Base-by-base conservation (phyloP, 164 flowering plant species). In the Tetrastigma voinierianum region DNA sequence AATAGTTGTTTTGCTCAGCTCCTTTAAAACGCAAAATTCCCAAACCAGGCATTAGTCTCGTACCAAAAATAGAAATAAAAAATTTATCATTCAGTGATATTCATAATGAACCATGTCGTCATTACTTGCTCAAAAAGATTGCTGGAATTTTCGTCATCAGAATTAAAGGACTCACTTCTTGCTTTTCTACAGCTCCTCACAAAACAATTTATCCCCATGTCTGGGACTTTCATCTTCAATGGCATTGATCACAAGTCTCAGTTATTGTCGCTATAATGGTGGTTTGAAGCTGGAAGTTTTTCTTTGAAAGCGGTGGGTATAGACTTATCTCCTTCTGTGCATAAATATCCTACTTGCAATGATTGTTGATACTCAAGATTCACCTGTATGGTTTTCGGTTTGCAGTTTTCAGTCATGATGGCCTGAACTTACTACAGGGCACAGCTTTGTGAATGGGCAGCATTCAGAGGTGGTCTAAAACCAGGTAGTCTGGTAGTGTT, bases 181-280 rank as follows among this genome's bases (percentile, higher is more conserved):
- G n/a, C n/a, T n/a, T n/a, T n/a, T n/a, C n/a, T n/a, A n/a, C n/a
- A n/a, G n/a, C n/a, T n/a, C n/a, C n/a, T n/a, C n/a, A n/a, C n/a
- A n/a, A n/a, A n/a, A n/a, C n/a, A n/a, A n/a, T n/a, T n/a, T n/a
- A n/a, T n/a, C n/a, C n/a, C n/a, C n/a, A n/a, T n/a, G n/a, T n/a
- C n/a, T n/a, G n/a, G n/a, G n/a, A n/a, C n/a, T n/a, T n/a, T n/a
- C n/a, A n/a, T n/a, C n/a, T n/a, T n/a, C n/a, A n/a, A n/a, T 46
- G 99, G 97, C 80, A 82, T 95, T 40, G 97, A 95, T 73, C 97
- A 87, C 78, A 95, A 88, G 73, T 95, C 98, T 64, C 96, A 90
- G 57, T 43, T 90, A 71, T 70, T 92, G 72, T 56, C 60, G 1
- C 73, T 87, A 52, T 87, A 76, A 61, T 10, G 23, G 16, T n/a